Evolutionary conservation across 768 basidiomycete species (phyloP), one percentile per base, ranked within the genome.

Genomic region (Lyophyllum shimeji): DNA sequence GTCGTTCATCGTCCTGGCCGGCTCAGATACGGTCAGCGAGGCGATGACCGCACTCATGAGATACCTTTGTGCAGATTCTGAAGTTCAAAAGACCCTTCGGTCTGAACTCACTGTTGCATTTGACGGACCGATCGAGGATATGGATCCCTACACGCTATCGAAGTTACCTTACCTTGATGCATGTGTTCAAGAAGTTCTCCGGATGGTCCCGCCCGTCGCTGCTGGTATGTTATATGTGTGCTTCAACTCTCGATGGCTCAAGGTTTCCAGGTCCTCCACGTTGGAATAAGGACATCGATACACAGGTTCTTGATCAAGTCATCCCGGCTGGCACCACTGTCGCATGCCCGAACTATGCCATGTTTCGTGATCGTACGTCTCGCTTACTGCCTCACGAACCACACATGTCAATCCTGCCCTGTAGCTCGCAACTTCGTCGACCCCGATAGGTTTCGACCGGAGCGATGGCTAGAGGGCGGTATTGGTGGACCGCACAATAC

Each of bases 141-240:
- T 59, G 29, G 63, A 64, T 42, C 33, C 44, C 24, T 34, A 23
- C 15, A 54, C 44, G 3, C 37, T 65, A 9, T 23, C 47, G 1
- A 56, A 61, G 31, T 48, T 66, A 18, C 60, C 65, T 3, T 66
- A 60, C 24, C 66, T 67, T 15, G 65, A 65, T 46, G 65, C 65
- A 12, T 66, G 67, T 37, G 48, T 66, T 11, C 65, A 67, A 50
- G 66, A 67, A 50, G 53, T 61, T n/a, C 56, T 67, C 13, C 55
- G 66, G 11, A 39, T 66, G 17, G 56, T 61, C 7, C 65, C 67
- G 17, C 65, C 67, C 15, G 62, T 60, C 11, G 50, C 65, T 39
- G 59, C 59, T 20, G 65, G 65, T 65, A 37, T 9, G 33, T 52
- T 21, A 34, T 18, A 7, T n/a, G 27, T 31, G 9, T n/a, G 4